Evolutionary conservation across 2,329 filamentous ascomycete genomes (phyloP).

Genomic region (Helotiales sp.): DNA sequence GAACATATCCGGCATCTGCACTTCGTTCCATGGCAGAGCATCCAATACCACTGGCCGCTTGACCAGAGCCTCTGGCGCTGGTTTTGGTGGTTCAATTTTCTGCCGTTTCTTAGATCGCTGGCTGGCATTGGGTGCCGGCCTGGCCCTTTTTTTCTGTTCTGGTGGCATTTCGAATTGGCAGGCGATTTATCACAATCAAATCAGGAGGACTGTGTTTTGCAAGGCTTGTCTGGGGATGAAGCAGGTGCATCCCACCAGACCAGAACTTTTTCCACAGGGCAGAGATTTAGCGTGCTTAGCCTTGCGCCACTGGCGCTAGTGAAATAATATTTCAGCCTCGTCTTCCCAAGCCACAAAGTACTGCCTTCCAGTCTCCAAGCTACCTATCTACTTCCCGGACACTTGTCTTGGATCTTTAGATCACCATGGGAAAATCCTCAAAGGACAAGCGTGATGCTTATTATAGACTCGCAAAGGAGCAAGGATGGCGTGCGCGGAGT

Average conservation of each 20-base stretch:
- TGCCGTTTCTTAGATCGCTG: constrained; percentile 43
- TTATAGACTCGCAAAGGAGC: constrained; percentile 96
- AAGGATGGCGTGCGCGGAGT: constrained; percentile 95
- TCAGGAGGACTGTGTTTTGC: neutral
- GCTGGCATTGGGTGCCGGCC: constrained; percentile 32
- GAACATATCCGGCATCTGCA: constrained; percentile 75
- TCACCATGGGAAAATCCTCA: constrained; percentile 87
- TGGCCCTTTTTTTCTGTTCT: constrained; percentile 39
- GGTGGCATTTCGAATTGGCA: constrained; percentile 34
- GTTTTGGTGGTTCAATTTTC: constrained; percentile 39
- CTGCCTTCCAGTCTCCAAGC: too few species aligned
- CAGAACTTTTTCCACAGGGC: constrained; percentile 21
- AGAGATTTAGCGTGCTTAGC: constrained; percentile 24
- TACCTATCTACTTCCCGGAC: too few species aligned
- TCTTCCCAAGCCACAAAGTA: neutral
- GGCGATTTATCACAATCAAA: neutral
- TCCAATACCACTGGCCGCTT: constrained; percentile 53
- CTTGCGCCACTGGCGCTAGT: constrained; percentile 32
- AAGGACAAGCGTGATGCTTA: constrained; percentile 99
- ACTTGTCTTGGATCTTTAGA: too few species aligned
- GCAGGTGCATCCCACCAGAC: constrained; percentile 9
- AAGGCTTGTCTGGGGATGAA: neutral
- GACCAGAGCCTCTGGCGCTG: constrained; percentile 17
- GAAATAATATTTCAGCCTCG: constrained; percentile 36
- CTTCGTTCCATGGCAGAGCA: constrained; percentile 60